Evolutionary conservation across 1,284 basidiomycete genomes (phyloP).

Genomic region (Pulveroboletus sp.): DNA sequence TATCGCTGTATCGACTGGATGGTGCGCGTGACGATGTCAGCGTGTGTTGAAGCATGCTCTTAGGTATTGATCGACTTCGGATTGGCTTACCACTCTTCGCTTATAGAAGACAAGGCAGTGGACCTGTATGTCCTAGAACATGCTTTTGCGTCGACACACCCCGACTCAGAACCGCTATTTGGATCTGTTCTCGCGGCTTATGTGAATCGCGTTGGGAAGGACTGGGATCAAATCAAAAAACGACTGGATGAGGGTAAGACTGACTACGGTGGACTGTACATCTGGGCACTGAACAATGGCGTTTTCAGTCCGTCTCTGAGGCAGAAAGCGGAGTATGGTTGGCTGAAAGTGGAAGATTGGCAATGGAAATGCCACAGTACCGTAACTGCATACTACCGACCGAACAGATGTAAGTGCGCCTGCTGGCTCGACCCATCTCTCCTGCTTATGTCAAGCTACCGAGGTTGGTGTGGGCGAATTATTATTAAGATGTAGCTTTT

Average conservation of each 20-base stretch:
- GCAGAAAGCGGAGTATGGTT: conserved; percentile 87
- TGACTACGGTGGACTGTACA: background rate
- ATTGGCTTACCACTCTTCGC: conserved; percentile 39
- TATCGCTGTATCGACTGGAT: no score
- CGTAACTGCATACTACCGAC: no score
- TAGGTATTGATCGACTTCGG: conserved; percentile 94
- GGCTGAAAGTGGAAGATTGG: conserved; percentile 36
- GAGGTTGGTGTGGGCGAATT: no score
- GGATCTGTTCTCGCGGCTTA: conserved; percentile 3
- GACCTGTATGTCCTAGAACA: conserved; percentile 58
- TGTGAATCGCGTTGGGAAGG: no score
- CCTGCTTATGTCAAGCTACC: no score
- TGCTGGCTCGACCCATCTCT: no score
- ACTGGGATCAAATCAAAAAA: conserved; percentile 43
- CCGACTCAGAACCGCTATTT: conserved; percentile 79
- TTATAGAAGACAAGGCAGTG: no score
- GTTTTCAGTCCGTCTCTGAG: conserved; percentile 67
- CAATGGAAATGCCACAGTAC: no score
- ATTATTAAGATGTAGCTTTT: no score
- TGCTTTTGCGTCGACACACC: conserved; percentile 94
- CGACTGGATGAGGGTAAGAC: conserved; percentile 74
- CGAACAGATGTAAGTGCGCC: no score
- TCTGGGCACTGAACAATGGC: background rate
- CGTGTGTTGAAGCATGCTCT: background rate
- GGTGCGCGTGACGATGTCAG: background rate